phyloP scores from a whole-genome alignment of 2,329 filamentous ascomycete genomes.

The Ophiostoma fasciatum region DNA sequence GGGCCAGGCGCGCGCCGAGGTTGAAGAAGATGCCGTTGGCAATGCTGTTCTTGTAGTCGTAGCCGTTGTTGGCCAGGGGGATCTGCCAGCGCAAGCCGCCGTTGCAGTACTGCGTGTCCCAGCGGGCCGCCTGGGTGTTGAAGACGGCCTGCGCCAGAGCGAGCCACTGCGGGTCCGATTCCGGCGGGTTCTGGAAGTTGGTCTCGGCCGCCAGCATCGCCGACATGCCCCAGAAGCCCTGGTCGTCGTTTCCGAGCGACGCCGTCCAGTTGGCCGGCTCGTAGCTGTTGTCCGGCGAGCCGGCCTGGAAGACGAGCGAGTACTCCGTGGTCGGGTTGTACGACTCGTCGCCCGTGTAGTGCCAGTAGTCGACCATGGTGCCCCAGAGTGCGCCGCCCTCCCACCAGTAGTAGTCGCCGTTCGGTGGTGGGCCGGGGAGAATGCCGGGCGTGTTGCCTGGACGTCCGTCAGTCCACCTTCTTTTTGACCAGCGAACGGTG shows the following conservation, averaged over 20 bases:
- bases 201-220: slow-evolving; percentile 42
- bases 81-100: slow-evolving; percentile 58
- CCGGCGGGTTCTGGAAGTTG: slow-evolving; percentile 30
- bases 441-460: slow-evolving; percentile 15
- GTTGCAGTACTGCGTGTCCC: slow-evolving; percentile 46
- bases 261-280: slow-evolving; percentile 31
- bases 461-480: not conserved
- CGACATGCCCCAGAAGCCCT: slow-evolving; percentile 43
- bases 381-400: slow-evolving; percentile 18
- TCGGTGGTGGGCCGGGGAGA: slow-evolving; percentile 17
- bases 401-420: slow-evolving; percentile 24
- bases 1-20: slow-evolving; percentile 51
- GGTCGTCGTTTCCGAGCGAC: slow-evolving; percentile 41
- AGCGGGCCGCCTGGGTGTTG: slow-evolving; percentile 36
- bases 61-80: slow-evolving; percentile 46
- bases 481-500: not conserved
- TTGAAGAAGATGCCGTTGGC: slow-evolving; percentile 52
- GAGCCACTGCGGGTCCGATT: slow-evolving; percentile 30
- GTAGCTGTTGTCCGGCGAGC: slow-evolving; percentile 29
- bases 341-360: slow-evolving; percentile 30
- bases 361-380: slow-evolving; percentile 25
- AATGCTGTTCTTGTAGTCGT: slow-evolving; percentile 52
- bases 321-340: slow-evolving; percentile 30
- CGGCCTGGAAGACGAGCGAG: slow-evolving; percentile 28
- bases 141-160: slow-evolving; percentile 44